A percentile compares a stretch with the other conserved stretches of the same genome.
Conservation (phyloP, 257 asterid species). For the Forsythia suspensa region DNA sequence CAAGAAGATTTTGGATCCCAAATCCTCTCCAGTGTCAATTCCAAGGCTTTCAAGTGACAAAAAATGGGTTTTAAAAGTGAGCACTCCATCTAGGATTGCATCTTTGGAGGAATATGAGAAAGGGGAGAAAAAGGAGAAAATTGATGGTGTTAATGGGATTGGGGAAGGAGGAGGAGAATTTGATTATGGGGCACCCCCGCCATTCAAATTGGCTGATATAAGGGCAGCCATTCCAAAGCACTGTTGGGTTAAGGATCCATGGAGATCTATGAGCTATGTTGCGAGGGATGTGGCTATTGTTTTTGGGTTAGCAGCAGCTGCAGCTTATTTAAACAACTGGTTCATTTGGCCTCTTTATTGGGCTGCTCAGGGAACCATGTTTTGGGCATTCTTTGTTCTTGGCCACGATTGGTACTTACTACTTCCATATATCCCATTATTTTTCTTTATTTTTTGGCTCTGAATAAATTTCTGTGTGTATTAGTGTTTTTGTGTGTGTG, state of each 20-base stretch:
- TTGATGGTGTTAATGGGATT: constrained; percentile 12
- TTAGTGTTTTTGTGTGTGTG: background rate
- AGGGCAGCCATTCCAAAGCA: constrained; percentile 90
- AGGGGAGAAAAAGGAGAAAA: background rate
- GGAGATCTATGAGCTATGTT: constrained; percentile 89
- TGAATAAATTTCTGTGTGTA: background rate
- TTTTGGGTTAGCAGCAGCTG: constrained; percentile 82
- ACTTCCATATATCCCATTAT: background rate
- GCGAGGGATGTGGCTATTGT: constrained; percentile 74
- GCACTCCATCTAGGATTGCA: constrained; percentile 38
- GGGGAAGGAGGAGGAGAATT: constrained; percentile 33
- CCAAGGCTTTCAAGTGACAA: constrained; percentile 20
- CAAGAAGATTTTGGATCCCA: constrained; percentile 8
- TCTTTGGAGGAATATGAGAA: constrained; percentile 31
- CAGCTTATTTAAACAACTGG: constrained; percentile 79
- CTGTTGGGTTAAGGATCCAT: constrained; percentile 90
- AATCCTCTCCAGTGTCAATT: background rate
- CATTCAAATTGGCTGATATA: constrained; percentile 74
- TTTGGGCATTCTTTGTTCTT: constrained; percentile 97
- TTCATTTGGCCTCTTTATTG: constrained; percentile 89
- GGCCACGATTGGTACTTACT: constrained; percentile 88
- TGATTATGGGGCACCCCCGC: constrained; percentile 84
- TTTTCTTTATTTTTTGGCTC: background rate
- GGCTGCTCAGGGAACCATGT: constrained; percentile 92
- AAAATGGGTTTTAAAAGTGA: constrained; percentile 48